phyloP scores from a whole-genome alignment of 495 filamentous ascomycete species.

The Annulohypoxylon maeteangense region DNA sequence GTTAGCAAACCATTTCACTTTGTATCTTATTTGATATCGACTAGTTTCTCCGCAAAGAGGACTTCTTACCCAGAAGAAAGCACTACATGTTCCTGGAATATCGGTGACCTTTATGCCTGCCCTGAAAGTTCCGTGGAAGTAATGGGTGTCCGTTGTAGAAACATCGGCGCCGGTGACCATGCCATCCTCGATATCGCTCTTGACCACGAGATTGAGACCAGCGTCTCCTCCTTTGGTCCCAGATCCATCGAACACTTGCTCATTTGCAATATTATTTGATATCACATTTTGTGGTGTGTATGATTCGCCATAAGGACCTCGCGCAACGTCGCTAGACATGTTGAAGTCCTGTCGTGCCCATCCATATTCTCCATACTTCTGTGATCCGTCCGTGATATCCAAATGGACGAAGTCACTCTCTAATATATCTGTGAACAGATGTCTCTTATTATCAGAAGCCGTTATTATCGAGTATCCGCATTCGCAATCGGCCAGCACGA shows the following conservation, averaged over 20 bases:
- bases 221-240: constrained; percentile 60
- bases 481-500: constrained; percentile 67
- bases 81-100: constrained; percentile 72
- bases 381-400: constrained; percentile 59
- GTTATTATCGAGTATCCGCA: constrained; percentile 69
- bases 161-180: constrained; percentile 71
- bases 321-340: constrained; percentile 59
- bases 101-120: constrained; percentile 70
- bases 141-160: constrained; percentile 65
- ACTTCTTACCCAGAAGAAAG: constrained; percentile 76
- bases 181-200: constrained; percentile 55
- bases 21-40: background rate
- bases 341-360: constrained; percentile 75
- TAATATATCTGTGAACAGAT: constrained; percentile 72
- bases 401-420: constrained; percentile 74
- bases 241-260: constrained; percentile 49
- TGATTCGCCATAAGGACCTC: constrained; percentile 74
- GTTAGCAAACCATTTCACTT: constrained; percentile 6
- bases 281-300: constrained; percentile 65
- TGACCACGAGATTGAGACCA: constrained; percentile 70
- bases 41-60: background rate
- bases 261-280: constrained; percentile 59
- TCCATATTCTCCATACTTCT: constrained; percentile 32
- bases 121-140: constrained; percentile 73
- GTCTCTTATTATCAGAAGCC: constrained; percentile 50